phyloP scores from a whole-genome alignment of 495 filamentous ascomycete species.

The Terfezia boudieri region DNA sequence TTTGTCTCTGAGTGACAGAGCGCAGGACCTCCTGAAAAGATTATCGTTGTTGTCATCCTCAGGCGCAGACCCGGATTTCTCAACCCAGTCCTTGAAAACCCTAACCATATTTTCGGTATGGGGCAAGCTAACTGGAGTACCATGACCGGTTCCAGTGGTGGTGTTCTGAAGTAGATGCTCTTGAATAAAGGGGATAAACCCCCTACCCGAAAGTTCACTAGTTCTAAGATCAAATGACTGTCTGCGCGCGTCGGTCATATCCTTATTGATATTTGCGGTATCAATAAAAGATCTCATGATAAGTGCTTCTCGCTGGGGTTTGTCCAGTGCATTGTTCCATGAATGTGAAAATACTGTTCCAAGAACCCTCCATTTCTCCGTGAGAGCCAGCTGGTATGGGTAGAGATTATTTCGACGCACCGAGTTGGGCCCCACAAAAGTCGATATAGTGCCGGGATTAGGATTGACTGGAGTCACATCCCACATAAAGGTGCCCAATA shows the following conservation, averaged over 20 bases:
- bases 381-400: not conserved
- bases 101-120: not conserved
- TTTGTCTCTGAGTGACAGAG: not conserved
- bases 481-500: not conserved
- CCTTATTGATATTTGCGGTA: not conserved
- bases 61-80: not conserved
- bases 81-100: not conserved
- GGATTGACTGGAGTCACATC: not conserved
- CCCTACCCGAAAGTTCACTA: not conserved
- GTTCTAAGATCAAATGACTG: slow-evolving; percentile 1
- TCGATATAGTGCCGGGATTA: not conserved
- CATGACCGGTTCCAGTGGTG: not conserved
- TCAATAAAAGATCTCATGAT: not conserved
- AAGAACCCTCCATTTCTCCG: not conserved
- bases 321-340: not conserved
- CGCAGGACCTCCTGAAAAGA: not conserved
- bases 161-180: not conserved
- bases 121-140: not conserved
- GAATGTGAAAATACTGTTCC: not conserved
- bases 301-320: slow-evolving; percentile 1
- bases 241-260: slow-evolving; percentile 1
- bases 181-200: not conserved
- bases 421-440: not conserved
- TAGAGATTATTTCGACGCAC: not conserved
- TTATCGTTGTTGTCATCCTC: not conserved